These are phyloP conservation scores for Miamiensis avidus DNA, from an alignment of 169 alveolate species.

Conservation along the genomic window DNA sequence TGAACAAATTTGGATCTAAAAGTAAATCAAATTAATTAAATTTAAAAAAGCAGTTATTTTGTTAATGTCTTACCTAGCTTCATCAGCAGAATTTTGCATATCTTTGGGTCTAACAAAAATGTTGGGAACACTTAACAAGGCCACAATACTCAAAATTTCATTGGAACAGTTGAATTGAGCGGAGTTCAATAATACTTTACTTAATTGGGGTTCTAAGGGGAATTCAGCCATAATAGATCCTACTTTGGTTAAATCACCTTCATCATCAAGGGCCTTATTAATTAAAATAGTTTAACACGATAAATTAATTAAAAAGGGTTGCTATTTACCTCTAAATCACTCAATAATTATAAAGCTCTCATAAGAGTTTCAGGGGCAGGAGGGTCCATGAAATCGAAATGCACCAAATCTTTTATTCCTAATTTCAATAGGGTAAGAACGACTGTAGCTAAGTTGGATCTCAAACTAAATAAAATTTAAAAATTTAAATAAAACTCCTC, in stretches of 20 bases:
- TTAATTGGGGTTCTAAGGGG: conserved; percentile 99
- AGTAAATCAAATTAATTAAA: too few species aligned
- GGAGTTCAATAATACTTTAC: conserved; percentile 91
- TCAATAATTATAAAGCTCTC: conserved; percentile 96
- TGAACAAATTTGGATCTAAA: conserved; percentile 89
- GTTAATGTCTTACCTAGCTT: conserved; percentile 65
- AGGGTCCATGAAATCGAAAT: conserved; percentile 99
- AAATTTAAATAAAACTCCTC: too few species aligned
- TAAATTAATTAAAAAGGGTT: too few species aligned
- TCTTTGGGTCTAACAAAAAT: conserved; percentile 94
- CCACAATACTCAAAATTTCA: conserved; percentile 90
- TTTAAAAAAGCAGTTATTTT: too few species aligned
- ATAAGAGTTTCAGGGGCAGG: conserved; percentile 99
- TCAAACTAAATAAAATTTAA: conserved; percentile 4
- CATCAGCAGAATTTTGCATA: conserved; percentile 88
- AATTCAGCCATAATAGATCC: conserved; percentile 98
- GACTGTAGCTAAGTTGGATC: conserved; percentile 96
- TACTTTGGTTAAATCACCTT: conserved; percentile 96
- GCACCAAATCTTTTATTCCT: conserved; percentile 97
- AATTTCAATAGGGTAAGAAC: conserved; percentile 95
- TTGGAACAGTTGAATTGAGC: conserved; percentile 86
- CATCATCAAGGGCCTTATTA: conserved; percentile 95
- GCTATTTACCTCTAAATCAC: conserved; percentile 86
- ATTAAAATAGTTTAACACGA: not conserved
- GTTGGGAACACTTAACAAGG: conserved; percentile 93